Conservation (phyloP, 441 rosid species). For the Gossypium trilobum region DNA sequence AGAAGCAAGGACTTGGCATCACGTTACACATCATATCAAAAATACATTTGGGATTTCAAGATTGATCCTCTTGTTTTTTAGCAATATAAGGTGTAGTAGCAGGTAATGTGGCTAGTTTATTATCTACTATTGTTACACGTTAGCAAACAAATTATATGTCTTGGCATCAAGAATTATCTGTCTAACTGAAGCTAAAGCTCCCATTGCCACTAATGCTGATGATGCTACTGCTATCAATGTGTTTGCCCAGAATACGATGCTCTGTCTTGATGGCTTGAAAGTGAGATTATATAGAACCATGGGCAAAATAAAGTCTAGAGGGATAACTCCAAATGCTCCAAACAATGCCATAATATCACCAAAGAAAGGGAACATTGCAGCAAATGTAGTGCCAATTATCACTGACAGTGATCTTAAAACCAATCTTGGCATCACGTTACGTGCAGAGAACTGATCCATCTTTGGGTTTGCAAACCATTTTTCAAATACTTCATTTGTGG, state of each 20-base stretch:
- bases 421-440: conserved; percentile 39
- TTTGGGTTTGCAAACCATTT: conserved; percentile 34
- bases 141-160: conserved; percentile 36
- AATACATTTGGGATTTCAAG: no score
- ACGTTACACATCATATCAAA: no score
- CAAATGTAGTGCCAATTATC: conserved; percentile 21
- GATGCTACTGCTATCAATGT: conserved; percentile 27
- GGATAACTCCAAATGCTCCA: conserved; percentile 50
- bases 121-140: conserved; percentile 19
- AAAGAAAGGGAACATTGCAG: conserved; percentile 56
- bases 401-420: conserved; percentile 32
- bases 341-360: conserved; percentile 46
- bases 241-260: conserved; percentile 34
- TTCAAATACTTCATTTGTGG: conserved; percentile 43
- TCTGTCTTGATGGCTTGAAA: conserved; percentile 35
- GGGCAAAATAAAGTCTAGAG: conserved; percentile 45
- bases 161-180: conserved; percentile 41
- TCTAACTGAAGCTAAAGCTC: conserved; percentile 37
- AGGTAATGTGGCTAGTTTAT: no score
- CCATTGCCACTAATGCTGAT: conserved; percentile 25
- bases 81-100: no score
- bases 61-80: no score
- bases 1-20: no score
- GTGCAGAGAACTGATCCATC: conserved; percentile 31
- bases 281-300: conserved; percentile 36